Conservation (phyloP, 75 land plant species). For the Chamaecyparis obtusa region DNA sequence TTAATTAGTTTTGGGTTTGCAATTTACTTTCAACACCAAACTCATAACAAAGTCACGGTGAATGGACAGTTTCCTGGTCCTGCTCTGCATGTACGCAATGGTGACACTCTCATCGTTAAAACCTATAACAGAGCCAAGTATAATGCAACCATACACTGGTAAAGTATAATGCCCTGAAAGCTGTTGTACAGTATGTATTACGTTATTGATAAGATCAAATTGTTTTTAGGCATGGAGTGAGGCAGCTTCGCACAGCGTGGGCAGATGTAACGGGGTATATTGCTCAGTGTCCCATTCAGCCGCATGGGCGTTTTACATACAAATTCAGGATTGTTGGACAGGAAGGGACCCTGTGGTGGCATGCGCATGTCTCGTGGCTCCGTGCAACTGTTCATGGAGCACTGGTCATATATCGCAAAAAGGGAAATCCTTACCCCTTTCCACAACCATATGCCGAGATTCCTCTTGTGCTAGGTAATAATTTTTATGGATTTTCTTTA, state of each 20-base stretch:
- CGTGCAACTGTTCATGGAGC: slow-evolving; percentile 26
- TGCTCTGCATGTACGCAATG: slow-evolving; percentile 14
- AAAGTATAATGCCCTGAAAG: background rate
- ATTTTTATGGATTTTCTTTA: no score
- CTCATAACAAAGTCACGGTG: background rate
- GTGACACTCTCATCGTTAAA: slow-evolving; percentile 13
- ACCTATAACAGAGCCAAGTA: slow-evolving; percentile 14
- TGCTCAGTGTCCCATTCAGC: slow-evolving; percentile 21
- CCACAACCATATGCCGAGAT: slow-evolving; percentile 16
- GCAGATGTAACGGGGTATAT: slow-evolving; percentile 17
- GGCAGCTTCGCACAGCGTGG: slow-evolving; percentile 16
- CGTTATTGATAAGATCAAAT: background rate
- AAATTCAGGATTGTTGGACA: slow-evolving; percentile 18
- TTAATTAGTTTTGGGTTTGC: no score
- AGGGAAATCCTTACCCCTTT: slow-evolving; percentile 10
- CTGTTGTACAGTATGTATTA: background rate
- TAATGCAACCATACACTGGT: slow-evolving; percentile 16
- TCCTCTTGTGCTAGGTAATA: slow-evolving; percentile 15
- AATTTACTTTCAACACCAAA: no score
- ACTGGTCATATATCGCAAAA: slow-evolving; percentile 14
- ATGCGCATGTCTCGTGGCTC: slow-evolving; percentile 21
- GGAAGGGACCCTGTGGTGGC: slow-evolving; percentile 21
- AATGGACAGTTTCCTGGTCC: slow-evolving; percentile 23
- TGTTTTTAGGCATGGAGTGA: slow-evolving; percentile 22
- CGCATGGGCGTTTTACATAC: background rate